A percentile compares a stretch with the other conserved stretches of the same genome.
Conservation (phyloP, 176 grass and related monocot genomes). For the Elymus sibiricus region DNA sequence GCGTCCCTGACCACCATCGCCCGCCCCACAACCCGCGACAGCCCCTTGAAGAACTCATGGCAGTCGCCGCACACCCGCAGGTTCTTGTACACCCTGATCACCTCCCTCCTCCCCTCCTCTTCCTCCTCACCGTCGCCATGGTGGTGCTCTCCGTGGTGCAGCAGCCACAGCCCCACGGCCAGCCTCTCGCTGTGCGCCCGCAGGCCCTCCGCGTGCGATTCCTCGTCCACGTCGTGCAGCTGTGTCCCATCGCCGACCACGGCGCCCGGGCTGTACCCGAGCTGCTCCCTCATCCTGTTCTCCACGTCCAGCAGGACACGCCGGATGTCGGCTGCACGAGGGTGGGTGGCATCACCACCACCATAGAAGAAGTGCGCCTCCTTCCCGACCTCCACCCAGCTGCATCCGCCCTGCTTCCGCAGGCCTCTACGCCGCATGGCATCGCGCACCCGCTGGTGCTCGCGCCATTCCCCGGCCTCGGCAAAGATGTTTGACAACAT, state of each 20-base stretch:
- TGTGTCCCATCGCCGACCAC: not conserved
- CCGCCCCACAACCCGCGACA: constrained; percentile 6
- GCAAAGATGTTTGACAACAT: constrained; percentile 49
- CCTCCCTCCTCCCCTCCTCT: not conserved
- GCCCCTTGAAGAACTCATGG: constrained; percentile 43
- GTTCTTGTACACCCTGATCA: constrained; percentile 56
- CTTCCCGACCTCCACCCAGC: constrained; percentile 51
- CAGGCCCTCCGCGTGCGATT: constrained; percentile 35
- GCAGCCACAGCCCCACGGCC: constrained; percentile 40
- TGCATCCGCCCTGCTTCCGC: constrained; percentile 45
- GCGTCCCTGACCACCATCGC: constrained; percentile 41
- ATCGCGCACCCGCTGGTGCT: constrained; percentile 24
- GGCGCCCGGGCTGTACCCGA: constrained; percentile 22
- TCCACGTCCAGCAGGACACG: constrained; percentile 1
- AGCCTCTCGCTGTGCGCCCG: constrained; percentile 42
- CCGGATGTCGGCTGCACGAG: constrained; percentile 1
- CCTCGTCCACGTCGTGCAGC: constrained; percentile 53
- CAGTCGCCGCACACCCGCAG: constrained; percentile 38
- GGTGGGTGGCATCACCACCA: constrained; percentile 21
- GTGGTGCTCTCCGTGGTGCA: not conserved
- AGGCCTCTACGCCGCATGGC: constrained; percentile 31
- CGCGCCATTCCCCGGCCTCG: constrained; percentile 32
- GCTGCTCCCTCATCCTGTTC: constrained; percentile 38
- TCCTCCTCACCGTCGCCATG: not conserved
- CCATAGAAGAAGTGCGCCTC: constrained; percentile 54